Conservation (phyloP, 192 early-diverging fungal species). For the Globomyces pollinis-pini region DNA sequence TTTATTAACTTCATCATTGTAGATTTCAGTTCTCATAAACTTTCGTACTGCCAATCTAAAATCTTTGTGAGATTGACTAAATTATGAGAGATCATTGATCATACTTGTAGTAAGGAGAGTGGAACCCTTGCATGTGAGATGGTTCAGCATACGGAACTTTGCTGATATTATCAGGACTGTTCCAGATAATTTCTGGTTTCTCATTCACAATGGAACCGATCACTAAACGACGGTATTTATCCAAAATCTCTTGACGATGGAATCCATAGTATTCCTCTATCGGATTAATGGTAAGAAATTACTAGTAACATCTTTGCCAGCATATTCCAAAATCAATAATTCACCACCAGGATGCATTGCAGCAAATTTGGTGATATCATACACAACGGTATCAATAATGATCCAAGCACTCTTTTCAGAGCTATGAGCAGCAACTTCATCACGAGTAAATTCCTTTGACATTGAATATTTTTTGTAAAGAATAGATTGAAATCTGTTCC, state of each 20-base stretch:
- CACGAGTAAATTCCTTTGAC: constrained; percentile 20
- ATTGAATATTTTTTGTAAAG: too few species aligned
- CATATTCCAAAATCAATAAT: constrained; percentile 6
- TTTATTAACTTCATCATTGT: constrained; percentile 1
- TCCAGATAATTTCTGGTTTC: constrained; percentile 6
- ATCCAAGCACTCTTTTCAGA: constrained; percentile 24
- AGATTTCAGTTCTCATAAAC: constrained; percentile 10
- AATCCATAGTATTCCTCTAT: constrained; percentile 21
- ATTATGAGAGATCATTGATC: constrained; percentile 1
- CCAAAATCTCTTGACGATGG: constrained; percentile 19
- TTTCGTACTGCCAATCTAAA: constrained; percentile 10
- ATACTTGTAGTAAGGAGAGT: constrained; percentile 19
- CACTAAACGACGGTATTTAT: constrained; percentile 16
- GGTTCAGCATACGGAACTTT: constrained; percentile 20
- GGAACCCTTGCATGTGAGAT: constrained; percentile 13
- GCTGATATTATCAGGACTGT: not conserved
- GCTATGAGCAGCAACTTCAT: constrained; percentile 25
- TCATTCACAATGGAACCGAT: constrained; percentile 9
- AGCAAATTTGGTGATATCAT: constrained; percentile 34
- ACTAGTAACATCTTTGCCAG: constrained; percentile 14
- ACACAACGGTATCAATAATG: constrained; percentile 24
- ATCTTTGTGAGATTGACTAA: constrained; percentile 10
- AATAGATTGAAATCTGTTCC: too few species aligned
- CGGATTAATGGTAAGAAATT: not conserved
- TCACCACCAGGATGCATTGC: constrained; percentile 17